A percentile compares a stretch with the other conserved stretches of the same genome.
phyloP scores from a whole-genome alignment of 306 rosid genomes.

The Trifolium fragiferum region DNA sequence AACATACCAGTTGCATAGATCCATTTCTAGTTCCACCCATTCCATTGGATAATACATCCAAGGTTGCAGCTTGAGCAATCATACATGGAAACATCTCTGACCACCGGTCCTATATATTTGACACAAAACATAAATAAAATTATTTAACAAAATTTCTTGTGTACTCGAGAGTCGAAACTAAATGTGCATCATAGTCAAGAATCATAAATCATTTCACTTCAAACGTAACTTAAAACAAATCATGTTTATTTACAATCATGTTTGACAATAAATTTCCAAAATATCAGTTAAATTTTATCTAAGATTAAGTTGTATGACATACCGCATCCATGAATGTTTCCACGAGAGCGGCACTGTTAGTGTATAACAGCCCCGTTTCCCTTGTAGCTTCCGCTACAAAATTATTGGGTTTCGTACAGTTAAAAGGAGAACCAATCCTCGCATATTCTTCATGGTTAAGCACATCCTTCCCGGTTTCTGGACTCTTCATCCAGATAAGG shows the following conservation, averaged over 20 bases:
- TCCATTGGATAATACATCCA: conserved; percentile 61
- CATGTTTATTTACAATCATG: too few relatives aligned
- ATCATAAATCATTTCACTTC: too few relatives aligned
- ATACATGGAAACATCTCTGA: conserved; percentile 69
- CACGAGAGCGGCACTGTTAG: conserved; percentile 61
- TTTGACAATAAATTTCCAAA: too few relatives aligned
- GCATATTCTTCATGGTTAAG: conserved; percentile 72
- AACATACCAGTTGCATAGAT: conserved; percentile 68
- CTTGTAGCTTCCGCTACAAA: conserved; percentile 71
- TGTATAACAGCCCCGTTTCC: conserved; percentile 52
- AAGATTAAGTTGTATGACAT: conserved; percentile 39
- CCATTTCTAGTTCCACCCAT: conserved; percentile 69
- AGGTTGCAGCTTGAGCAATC: conserved; percentile 64
- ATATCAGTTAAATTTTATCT: too few relatives aligned
- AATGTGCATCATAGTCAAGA: not conserved
- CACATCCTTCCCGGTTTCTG: conserved; percentile 57
- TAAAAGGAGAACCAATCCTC: conserved; percentile 54
- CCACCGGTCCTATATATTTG: conserved; percentile 74
- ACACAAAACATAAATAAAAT: conserved; percentile 31
- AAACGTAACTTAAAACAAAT: too few relatives aligned
- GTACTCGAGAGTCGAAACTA: conserved; percentile 8
- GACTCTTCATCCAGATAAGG: conserved; percentile 73
- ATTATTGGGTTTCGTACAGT: conserved; percentile 49
- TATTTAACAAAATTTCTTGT: not conserved
- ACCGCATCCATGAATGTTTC: conserved; percentile 78